These are phyloP conservation scores for Sporothrix humicola DNA, from an alignment of 2,329 filamentous ascomycete genomes.

Conservation along the genomic window DNA sequence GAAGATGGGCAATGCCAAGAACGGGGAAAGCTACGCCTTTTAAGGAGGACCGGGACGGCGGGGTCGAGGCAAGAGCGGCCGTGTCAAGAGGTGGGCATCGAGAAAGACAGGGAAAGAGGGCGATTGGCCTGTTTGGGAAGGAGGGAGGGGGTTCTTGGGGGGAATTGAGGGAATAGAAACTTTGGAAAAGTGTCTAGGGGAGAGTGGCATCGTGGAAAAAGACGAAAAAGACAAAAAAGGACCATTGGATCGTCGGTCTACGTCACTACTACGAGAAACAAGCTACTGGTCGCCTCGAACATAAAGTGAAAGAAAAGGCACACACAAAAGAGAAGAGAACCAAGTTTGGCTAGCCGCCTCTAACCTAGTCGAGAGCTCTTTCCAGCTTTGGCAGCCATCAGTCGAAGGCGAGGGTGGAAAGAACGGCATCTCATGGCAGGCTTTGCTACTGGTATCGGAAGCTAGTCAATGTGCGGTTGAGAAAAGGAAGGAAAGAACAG, in stretches of 20 bases:
- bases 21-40: slow-evolving; percentile 12
- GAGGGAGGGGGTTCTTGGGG: not conserved
- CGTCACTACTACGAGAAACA: slow-evolving; percentile 10
- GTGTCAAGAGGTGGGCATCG: not conserved
- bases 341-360: not conserved
- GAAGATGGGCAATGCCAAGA: slow-evolving; percentile 24
- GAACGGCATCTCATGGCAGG: not conserved
- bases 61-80: not conserved
- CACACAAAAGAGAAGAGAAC: not conserved
- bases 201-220: not conserved
- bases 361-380: not conserved
- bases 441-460: not conserved
- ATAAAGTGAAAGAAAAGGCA: no score
- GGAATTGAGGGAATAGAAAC: not conserved
- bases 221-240: not conserved
- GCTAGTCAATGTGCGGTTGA: not conserved
- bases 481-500: not conserved
- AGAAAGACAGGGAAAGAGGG: not conserved
- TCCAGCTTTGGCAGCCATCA: not conserved
- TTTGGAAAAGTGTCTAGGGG: not conserved
- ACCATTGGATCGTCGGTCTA: not conserved
- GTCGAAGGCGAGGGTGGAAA: not conserved
- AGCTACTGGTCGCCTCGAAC: not conserved
- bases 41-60: not conserved
- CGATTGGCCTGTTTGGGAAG: slow-evolving; percentile 8